Evolutionary conservation across 2,329 filamentous ascomycete genomes (phyloP).

Genomic region (Juglanconis sp.): DNA sequence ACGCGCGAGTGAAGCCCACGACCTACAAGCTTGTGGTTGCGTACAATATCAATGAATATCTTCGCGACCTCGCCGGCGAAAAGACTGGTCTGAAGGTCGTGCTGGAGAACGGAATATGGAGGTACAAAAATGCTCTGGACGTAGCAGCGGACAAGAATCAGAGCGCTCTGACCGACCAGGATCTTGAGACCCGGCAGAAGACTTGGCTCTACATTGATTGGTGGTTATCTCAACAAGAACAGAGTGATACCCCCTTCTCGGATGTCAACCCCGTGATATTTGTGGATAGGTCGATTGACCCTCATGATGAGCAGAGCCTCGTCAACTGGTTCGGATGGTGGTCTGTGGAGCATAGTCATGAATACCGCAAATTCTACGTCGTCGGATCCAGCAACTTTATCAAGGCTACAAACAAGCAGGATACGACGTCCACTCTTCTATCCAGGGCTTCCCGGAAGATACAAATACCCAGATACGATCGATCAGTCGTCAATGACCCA

Average conservation of each 20-base stretch:
- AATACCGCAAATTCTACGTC: slow-evolving; percentile 53
- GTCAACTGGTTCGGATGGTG: slow-evolving; percentile 63
- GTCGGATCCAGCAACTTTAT: slow-evolving; percentile 42
- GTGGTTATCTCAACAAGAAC: not conserved
- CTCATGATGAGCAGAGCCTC: slow-evolving; percentile 59
- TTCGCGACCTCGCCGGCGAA: slow-evolving; percentile 33
- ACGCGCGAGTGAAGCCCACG: slow-evolving; percentile 19
- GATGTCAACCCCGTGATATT: slow-evolving; percentile 40
- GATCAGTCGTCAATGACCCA: slow-evolving; percentile 34
- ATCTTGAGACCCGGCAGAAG: slow-evolving; percentile 11
- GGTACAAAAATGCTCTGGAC: slow-evolving; percentile 3
- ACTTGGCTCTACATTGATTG: slow-evolving; percentile 16
- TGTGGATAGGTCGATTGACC: slow-evolving; percentile 46
- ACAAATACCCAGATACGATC: slow-evolving; percentile 34
- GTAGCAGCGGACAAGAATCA: slow-evolving; percentile 3
- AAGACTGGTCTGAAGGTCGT: slow-evolving; percentile 24
- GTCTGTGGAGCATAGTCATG: slow-evolving; percentile 47
- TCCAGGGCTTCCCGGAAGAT: slow-evolving; percentile 24
- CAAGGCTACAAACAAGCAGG: slow-evolving; percentile 7
- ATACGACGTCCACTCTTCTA: too few relatives aligned
- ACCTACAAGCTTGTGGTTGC: slow-evolving; percentile 34
- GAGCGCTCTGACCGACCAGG: slow-evolving; percentile 11
- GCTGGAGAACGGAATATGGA: slow-evolving; percentile 16
- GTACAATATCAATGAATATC: slow-evolving; percentile 32
- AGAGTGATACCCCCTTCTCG: slow-evolving; percentile 26